phyloP scores from a whole-genome alignment of 106 monocot genomes.

The Xerophyta viscosa region DNA sequence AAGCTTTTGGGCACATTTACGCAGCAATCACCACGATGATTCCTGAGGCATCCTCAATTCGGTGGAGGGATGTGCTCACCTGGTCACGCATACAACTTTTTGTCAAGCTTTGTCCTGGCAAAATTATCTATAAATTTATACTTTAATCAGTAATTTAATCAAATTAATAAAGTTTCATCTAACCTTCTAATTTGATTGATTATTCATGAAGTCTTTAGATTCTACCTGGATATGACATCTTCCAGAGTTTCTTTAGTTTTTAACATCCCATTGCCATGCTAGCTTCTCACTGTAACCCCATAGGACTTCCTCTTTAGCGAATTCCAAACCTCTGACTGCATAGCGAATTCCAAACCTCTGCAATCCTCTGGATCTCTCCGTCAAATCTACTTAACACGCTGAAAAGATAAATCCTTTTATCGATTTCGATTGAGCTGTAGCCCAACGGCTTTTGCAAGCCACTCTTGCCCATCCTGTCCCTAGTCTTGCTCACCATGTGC shows the following conservation, averaged over 20 bases:
- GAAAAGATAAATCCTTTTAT: conserved; percentile 21
- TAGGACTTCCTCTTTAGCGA: conserved; percentile 16
- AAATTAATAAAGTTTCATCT: too few species aligned
- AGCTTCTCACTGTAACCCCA: conserved; percentile 27
- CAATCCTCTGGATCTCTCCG: not conserved
- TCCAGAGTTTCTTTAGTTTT: conserved; percentile 9
- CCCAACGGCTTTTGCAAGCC: conserved; percentile 20
- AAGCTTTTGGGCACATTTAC: too few species aligned
- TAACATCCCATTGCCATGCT: conserved; percentile 22
- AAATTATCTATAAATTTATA: too few species aligned
- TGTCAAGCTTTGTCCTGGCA: too few species aligned
- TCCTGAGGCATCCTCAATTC: too few species aligned
- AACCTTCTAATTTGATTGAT: too few species aligned
- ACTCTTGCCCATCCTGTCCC: conserved; percentile 19
- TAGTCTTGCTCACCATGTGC: conserved; percentile 24
- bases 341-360: conserved; percentile 8
- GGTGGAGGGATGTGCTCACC: too few species aligned
- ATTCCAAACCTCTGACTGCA: conserved; percentile 10
- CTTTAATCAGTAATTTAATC: too few species aligned
- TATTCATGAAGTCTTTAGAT: too few species aligned
- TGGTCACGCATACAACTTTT: too few species aligned
- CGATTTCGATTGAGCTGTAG: conserved; percentile 29
- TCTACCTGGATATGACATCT: too few species aligned
- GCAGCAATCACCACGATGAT: too few species aligned
- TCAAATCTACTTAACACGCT: not conserved